Conservation (phyloP, 768 basidiomycete species). For the Suillus variegatus region DNA sequence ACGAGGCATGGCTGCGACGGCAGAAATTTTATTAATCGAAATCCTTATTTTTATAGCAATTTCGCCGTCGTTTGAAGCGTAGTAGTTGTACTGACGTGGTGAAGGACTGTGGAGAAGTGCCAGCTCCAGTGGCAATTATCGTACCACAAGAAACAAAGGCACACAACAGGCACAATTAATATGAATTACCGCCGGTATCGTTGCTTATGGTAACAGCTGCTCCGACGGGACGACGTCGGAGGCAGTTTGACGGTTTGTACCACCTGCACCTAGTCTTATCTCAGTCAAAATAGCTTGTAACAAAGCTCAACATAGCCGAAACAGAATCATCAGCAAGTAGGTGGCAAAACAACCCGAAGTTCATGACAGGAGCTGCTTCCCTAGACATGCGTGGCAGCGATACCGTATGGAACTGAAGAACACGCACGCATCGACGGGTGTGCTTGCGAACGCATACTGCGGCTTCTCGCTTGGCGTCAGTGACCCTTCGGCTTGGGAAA, state of each 20-base stretch:
- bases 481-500: neutral
- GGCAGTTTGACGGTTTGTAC: neutral
- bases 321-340: no score
- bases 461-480: neutral
- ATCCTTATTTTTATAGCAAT: neutral
- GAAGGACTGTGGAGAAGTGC: neutral
- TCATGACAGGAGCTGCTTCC: neutral
- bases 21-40: neutral
- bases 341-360: neutral
- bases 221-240: neutral
- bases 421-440: no score
- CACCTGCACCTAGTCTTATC: no score
- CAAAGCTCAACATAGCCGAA: no score
- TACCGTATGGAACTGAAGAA: no score
- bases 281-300: no score
- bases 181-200: neutral
- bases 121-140: neutral
- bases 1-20: conserved; percentile 58
- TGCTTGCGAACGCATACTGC: neutral
- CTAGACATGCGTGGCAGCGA: neutral
- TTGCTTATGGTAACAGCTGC: neutral
- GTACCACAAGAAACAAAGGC: conserved; percentile 1
- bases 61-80: neutral
- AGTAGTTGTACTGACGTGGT: neutral
- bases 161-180: neutral